A percentile compares a stretch with the other conserved stretches of the same genome.
Conservation (phyloP, 2,329 filamentous ascomycete species). For the Atkinsonella texensis region DNA sequence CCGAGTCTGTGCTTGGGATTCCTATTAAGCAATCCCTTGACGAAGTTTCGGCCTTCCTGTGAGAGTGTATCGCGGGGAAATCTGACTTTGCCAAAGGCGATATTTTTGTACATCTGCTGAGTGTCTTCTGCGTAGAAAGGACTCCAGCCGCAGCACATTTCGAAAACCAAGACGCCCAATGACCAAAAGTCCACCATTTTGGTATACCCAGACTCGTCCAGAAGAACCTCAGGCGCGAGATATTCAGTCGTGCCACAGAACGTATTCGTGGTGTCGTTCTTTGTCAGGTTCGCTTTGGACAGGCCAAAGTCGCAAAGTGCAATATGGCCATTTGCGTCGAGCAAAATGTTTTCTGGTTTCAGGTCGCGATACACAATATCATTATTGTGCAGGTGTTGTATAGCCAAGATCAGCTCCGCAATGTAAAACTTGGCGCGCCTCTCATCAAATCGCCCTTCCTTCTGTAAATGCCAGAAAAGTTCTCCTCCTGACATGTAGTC, state of each 20-base stretch:
- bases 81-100: constrained; percentile 94
- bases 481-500: constrained; percentile 99
- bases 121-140: constrained; percentile 98
- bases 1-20: constrained; percentile 94
- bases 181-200: constrained; percentile 99
- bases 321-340: constrained; percentile 96
- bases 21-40: constrained; percentile 92
- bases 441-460: constrained; percentile 91
- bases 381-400: constrained; percentile 90
- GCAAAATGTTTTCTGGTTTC: constrained; percentile 93
- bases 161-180: constrained; percentile 89
- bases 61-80: constrained; percentile 93
- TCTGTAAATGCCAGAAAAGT: constrained; percentile 96
- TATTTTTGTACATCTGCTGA: constrained; percentile 99
- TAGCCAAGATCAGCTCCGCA: constrained; percentile 86
- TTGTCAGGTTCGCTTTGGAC: constrained; percentile 92
- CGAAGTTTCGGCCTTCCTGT: constrained; percentile 90
- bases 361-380: constrained; percentile 97
- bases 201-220: constrained; percentile 95
- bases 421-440: constrained; percentile 97
- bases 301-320: constrained; percentile 95
- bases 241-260: constrained; percentile 99
- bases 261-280: constrained; percentile 96
- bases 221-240: constrained; percentile 82
- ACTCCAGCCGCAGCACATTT: constrained; percentile 99